Evolutionary conservation across 2,329 filamentous ascomycete genomes (phyloP), one percentile per base, ranked within the genome.

Genomic region (Clarireedia monteithiana): DNA sequence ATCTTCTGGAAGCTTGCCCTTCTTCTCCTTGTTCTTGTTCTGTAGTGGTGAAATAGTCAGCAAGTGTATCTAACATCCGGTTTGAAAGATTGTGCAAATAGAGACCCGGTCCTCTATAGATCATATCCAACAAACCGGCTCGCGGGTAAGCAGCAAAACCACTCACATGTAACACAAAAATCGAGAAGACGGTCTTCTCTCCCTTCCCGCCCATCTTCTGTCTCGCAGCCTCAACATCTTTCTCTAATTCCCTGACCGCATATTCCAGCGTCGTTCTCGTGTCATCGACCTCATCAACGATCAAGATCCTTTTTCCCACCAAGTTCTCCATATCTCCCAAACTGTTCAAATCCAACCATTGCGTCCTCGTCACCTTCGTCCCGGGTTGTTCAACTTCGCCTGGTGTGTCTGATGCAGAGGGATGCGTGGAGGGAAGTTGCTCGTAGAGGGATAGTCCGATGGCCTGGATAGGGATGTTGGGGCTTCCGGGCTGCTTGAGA

Each of bases 391-490:
- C 94, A 23, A 66, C 53, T 14, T 66, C 64, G 53, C 71, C 70
- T 50, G 74, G 72, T 58, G 75, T 75, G 50, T 66, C 66, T 57
- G 74, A 72, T 56, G 77, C 75, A 51, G 75, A 76, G 57, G 81
- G 79, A 60, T 79, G 78, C 58, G 77, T 77, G 50, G 73, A 67
- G 58, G 78, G 70, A 48, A 97, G 86, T 61, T 84, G 80, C 76
- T 99, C 94, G 79, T 99, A 99, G 55, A 99, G 85, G 23, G 92
- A 97, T 62, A 99, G 86, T 49, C 94, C 94, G 72, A 99, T 99
- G 62, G 94, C 94, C 80, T 99, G 94, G 74, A 99, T 99, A 64
- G 94, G 92, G 69, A 99, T 99, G 77, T 99, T 99, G 74, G 91
- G 85, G 60, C 79, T 82, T 65, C 88, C 89, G 58, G 89, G 80